phyloP scores from a whole-genome alignment of 768 basidiomycete species.

The Tricholoma sp. region DNA sequence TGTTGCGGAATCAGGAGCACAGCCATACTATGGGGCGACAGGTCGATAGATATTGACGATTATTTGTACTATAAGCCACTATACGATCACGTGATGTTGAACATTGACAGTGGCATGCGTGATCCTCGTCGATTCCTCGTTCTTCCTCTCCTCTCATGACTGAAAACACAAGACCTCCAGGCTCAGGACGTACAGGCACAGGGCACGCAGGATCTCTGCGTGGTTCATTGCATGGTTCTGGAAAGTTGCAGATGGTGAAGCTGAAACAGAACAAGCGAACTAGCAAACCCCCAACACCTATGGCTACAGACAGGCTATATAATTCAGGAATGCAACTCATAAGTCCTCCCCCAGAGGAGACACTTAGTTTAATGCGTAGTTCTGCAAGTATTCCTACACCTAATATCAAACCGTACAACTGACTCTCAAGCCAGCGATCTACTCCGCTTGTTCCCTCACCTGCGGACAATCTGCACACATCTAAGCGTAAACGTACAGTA shows the following conservation, averaged over 20 bases:
- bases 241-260: not conserved
- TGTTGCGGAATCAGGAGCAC: conserved; percentile 15
- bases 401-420: conserved; percentile 5
- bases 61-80: not conserved
- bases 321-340: conserved; percentile 32
- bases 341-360: conserved; percentile 63
- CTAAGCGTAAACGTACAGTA: conserved; percentile 37
- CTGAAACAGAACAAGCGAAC: not conserved
- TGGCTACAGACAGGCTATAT: conserved; percentile 16
- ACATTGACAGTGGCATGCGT: conserved; percentile 4
- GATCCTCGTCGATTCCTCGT: not conserved
- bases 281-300: conserved; percentile 4
- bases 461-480: conserved; percentile 6
- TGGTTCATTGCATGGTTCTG: too few relatives aligned
- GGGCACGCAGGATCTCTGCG: too few relatives aligned
- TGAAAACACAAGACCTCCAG: conserved; percentile 6
- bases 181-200: not conserved
- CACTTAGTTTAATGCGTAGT: conserved; percentile 25
- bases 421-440: conserved; percentile 11
- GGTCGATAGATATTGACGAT: conserved; percentile 15
- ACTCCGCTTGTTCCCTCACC: conserved; percentile 16
- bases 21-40: conserved; percentile 41
- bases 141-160: conserved; percentile 7
- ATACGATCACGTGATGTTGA: conserved; percentile 20
- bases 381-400: conserved; percentile 13